A percentile compares a stretch with the other conserved stretches of the same genome.
Evolutionary conservation across 176 grass and related monocot species (phyloP).

Genomic region (Oryza meridionalis): DNA sequence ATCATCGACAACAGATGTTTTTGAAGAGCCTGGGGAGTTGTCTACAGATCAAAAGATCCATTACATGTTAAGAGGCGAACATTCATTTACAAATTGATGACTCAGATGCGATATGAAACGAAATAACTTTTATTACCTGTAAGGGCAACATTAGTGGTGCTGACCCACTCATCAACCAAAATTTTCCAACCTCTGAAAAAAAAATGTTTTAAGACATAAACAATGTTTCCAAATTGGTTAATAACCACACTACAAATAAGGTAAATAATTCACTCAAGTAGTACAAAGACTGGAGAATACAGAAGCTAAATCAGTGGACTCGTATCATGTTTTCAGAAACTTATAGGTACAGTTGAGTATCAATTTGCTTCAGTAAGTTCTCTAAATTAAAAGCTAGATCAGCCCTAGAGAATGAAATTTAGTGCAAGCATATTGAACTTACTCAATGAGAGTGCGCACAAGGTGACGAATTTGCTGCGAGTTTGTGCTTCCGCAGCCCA

Average conservation of each 20-base stretch:
- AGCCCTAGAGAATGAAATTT: conserved; percentile 17
- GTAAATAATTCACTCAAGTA: neutral
- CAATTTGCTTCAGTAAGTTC: neutral
- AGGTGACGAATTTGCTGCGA: conserved; percentile 75
- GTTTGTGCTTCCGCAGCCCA: conserved; percentile 67
- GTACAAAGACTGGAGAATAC: neutral
- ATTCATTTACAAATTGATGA: conserved; percentile 17
- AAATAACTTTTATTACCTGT: conserved; percentile 55
- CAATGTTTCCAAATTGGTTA: conserved; percentile 7
- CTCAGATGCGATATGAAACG: neutral
- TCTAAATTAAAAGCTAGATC: conserved; percentile 12
- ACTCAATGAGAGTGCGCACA: conserved; percentile 75
- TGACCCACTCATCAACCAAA: conserved; percentile 90
- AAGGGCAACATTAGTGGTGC: conserved; percentile 56
- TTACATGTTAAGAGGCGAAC: conserved; percentile 21
- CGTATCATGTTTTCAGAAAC: conserved; percentile 22
- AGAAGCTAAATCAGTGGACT: neutral
- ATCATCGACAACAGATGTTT: conserved; percentile 57
- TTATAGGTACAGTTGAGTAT: neutral
- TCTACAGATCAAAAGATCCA: conserved; percentile 34
- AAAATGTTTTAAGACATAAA: conserved; percentile 31
- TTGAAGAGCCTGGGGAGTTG: conserved; percentile 47
- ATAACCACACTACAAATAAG: neutral
- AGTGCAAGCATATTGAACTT: conserved; percentile 39
- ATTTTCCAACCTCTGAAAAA: conserved; percentile 85